These are phyloP conservation scores for Skeletonema grethae DNA, from an alignment of 108 stramenopile genomes.

Conservation along the genomic window DNA sequence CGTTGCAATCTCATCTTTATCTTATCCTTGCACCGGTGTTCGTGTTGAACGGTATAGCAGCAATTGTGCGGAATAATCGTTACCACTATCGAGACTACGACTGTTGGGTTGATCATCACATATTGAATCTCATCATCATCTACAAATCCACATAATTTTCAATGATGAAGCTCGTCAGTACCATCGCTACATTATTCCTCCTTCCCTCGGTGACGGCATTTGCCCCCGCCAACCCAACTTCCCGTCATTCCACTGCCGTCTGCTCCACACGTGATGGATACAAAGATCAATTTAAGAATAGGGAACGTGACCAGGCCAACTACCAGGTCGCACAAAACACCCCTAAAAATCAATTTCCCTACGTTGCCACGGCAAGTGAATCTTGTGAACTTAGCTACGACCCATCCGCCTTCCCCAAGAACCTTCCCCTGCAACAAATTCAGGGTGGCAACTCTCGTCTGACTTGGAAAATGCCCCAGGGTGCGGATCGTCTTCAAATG, in stretches of 20 bases:
- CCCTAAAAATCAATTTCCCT: constrained; percentile 36
- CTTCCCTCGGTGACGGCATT: constrained; percentile 7
- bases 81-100: background rate
- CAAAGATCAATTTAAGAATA: constrained; percentile 10
- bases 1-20: too few relatives aligned
- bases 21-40: too few relatives aligned
- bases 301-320: constrained; percentile 29
- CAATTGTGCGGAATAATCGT: background rate
- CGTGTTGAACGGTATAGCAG: background rate
- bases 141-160: background rate
- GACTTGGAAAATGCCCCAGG: constrained; percentile 70
- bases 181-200: background rate
- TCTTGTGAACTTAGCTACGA: constrained; percentile 39
- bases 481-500: constrained; percentile 57
- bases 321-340: constrained; percentile 11
- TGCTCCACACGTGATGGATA: constrained; percentile 1
- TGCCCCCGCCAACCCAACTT: background rate
- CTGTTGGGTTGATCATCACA: background rate
- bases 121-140: too few relatives aligned
- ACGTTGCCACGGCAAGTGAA: constrained; percentile 22
- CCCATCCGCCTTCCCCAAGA: constrained; percentile 56
- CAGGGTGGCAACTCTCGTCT: constrained; percentile 71
- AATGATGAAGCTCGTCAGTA: constrained; percentile 3
- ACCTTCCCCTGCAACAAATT: constrained; percentile 60
- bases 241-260: constrained; percentile 2